Conservation (phyloP, 2,329 filamentous ascomycete species). For the Metarhizium rileyi region DNA sequence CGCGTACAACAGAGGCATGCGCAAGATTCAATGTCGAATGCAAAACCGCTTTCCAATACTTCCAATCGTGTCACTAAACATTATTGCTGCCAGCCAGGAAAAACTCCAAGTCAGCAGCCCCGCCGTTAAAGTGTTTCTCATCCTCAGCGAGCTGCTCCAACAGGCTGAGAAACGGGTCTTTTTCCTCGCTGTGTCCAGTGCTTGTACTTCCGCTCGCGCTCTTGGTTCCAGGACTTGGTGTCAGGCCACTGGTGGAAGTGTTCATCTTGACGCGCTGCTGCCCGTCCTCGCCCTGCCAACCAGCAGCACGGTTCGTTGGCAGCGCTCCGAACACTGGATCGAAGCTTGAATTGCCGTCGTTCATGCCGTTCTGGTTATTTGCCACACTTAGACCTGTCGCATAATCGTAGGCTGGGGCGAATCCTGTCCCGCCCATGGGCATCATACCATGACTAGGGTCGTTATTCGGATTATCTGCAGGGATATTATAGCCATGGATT, state of each 20-base stretch:
- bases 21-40: background rate
- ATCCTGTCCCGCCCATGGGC: conserved; percentile 3
- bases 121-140: conserved; percentile 52
- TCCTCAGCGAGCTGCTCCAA: conserved; percentile 78
- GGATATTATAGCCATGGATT: conserved; percentile 15
- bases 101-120: conserved; percentile 69
- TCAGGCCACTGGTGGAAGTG: conserved; percentile 11
- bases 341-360: conserved; percentile 21
- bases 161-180: conserved; percentile 70
- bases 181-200: conserved; percentile 49
- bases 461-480: background rate
- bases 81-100: conserved; percentile 38
- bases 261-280: conserved; percentile 12
- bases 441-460: background rate
- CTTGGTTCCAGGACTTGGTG: conserved; percentile 33
- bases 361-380: background rate
- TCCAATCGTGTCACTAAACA: background rate
- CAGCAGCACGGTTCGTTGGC: conserved; percentile 41
- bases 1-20: background rate
- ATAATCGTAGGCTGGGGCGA: conserved; percentile 27
- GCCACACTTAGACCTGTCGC: conserved; percentile 17
- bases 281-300: conserved; percentile 37
- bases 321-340: conserved; percentile 52
- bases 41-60: background rate
- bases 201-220: conserved; percentile 42